Conservation (phyloP, 1,139 yeast genomes). For the Geotrichum phurueaensis region DNA sequence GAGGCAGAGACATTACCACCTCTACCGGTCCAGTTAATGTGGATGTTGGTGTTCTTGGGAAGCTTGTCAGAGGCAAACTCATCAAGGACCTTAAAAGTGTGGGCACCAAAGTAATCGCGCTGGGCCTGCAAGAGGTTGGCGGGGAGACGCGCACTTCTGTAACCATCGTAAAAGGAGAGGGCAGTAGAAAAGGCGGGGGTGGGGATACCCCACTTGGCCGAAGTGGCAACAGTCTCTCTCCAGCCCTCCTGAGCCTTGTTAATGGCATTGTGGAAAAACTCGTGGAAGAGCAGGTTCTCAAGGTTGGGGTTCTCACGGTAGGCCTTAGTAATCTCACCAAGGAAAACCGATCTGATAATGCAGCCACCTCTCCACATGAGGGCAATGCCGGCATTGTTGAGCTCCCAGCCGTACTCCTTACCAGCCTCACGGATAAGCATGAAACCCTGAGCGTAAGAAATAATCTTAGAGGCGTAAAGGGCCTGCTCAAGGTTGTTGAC, state of each 20-base stretch:
- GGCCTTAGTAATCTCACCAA: conserved; percentile 94
- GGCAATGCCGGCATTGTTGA: conserved; percentile 97
- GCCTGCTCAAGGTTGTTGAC: conserved; percentile 97
- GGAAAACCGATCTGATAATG: conserved; percentile 97
- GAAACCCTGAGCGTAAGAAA: conserved; percentile 98
- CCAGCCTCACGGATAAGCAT: conserved; percentile 99
- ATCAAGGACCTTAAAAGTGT: conserved; percentile 93
- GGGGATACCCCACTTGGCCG: conserved; percentile 85
- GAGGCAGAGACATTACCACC: conserved; percentile 98
- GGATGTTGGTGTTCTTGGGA: conserved; percentile 80
- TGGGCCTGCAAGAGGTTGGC: conserved; percentile 98
- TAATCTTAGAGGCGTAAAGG: conserved; percentile 94
- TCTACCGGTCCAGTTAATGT: conserved; percentile 98
- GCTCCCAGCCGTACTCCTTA: conserved; percentile 91
- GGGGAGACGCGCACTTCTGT: conserved; percentile 91
- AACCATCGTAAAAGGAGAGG: conserved; percentile 96
- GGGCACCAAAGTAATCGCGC: conserved; percentile 99
- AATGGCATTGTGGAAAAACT: conserved; percentile 89
- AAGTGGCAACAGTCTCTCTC: conserved; percentile 80
- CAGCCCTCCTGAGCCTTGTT: conserved; percentile 92
- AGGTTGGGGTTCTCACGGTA: conserved; percentile 88
- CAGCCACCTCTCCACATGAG: conserved; percentile 99
- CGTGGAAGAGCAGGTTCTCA: conserved; percentile 92
- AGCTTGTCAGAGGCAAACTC: conserved; percentile 69
- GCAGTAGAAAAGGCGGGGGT: conserved; percentile 98